A percentile compares a stretch with the other conserved stretches of the same genome.
Evolutionary conservation across 1,284 basidiomycete species (phyloP).

Genomic region (Cutaneotrichosporon sp.): DNA sequence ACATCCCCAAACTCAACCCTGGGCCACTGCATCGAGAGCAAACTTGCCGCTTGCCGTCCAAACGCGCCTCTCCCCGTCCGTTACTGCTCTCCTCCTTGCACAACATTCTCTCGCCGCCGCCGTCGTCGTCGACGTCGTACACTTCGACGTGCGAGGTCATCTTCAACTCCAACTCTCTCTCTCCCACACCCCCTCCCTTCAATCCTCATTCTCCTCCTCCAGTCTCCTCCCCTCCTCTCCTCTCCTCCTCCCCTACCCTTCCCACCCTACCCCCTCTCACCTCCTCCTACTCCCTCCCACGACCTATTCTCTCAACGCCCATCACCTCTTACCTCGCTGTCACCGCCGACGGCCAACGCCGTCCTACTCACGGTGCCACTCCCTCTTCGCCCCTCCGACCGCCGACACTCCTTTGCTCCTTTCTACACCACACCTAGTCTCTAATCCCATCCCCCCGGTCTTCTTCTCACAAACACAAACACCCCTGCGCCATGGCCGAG

Average conservation of each 20-base stretch:
- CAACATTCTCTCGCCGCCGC: neutral
- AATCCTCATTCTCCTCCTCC: slow-evolving; percentile 1
- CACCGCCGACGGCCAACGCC: no score
- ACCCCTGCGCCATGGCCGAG: slow-evolving; percentile 1
- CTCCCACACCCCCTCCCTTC: neutral
- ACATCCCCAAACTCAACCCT: no score
- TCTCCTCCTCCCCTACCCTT: neutral
- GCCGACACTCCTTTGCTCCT: neutral
- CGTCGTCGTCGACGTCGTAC: neutral
- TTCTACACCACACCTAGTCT: neutral
- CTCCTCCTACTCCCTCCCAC: neutral
- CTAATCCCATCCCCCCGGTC: neutral
- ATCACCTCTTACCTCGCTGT: no score
- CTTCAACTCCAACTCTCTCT: neutral
- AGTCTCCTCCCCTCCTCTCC: neutral
- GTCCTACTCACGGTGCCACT: no score
- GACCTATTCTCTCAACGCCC: neutral
- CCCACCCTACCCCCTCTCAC: neutral
- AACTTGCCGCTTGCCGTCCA: no score
- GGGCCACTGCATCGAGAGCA: no score
- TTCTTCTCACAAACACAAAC: neutral
- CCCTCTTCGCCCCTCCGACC: neutral
- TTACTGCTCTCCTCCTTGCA: no score
- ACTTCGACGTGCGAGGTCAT: neutral
- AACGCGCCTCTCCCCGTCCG: no score